Base-by-base conservation (phyloP, 176 grass and related monocot species). In the Cymbopogon citratus region DNA sequence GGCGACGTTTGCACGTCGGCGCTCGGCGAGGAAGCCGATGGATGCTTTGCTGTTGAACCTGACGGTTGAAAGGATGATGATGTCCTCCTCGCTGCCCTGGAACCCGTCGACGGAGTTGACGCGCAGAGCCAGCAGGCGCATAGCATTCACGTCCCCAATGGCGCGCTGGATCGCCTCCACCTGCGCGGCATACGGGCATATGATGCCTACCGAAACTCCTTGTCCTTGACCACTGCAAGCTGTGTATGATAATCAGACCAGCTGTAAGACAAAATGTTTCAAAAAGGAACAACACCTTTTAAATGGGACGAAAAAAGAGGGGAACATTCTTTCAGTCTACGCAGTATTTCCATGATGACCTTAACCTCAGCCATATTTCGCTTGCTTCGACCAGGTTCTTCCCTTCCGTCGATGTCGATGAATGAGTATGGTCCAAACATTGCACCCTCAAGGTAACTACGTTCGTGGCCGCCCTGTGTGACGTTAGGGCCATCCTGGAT, bases 51-150 rank as follows among this genome's bases (percentile, higher is more conserved):
- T 23, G 74, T 94, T 94, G 44, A 78, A 91, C 52, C 89, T 94
- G 39, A 94, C 89, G 14, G 87, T 89, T 8, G 87, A 89, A 3
- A 94, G 60, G 66, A 94, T 89, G 40, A 91, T 91, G 12, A 94
- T 63, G 60, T 91, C 87, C 24, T 94, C 87, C 40, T 94, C 89
- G 12, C 84, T 87, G 10, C 92, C 92, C 71, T 94, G 92, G 35
- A 94, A 94, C 1, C 89, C 92, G 52, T 94, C 92, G 2, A 91
- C 73, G 3, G 92, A 91, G 34, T 80, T 94, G 14, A 94, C 61
- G 14, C 26, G 75, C 27, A 72, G 61, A 49, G 43, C 76, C 12
- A 64, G 41, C 5, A 63, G 83, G 5, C 1, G 54, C 35, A 73
- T 69, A 1, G 7, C 2, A 3, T 68, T 57, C 21, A 61, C 40